Conservation (phyloP, 208 protist genomes). For the Crithidia mellificae region DNA sequence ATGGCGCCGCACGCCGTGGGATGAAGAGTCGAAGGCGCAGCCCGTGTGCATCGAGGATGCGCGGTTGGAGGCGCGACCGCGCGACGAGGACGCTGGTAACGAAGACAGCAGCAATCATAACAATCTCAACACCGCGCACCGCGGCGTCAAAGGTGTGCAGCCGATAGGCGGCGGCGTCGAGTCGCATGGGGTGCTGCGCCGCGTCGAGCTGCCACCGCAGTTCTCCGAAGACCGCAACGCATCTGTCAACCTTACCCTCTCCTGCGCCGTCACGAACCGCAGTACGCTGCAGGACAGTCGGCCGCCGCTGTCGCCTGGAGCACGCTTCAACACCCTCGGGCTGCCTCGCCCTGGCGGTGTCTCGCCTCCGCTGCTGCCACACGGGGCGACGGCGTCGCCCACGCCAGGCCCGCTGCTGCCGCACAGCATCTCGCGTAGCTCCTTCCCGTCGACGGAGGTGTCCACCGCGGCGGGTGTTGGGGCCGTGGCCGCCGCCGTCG, state of each 20-base stretch:
- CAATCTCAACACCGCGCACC: no score
- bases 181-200: background rate
- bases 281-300: constrained; percentile 1
- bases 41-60: constrained; percentile 64
- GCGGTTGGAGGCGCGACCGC: constrained; percentile 19
- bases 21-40: constrained; percentile 37
- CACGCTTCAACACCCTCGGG: background rate
- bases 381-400: background rate
- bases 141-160: background rate
- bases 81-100: constrained; percentile 8
- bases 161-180: background rate
- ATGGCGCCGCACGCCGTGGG: constrained; percentile 64
- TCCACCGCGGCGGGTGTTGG: no score
- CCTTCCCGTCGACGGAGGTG: constrained; percentile 1
- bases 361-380: constrained; percentile 2
- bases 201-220: background rate
- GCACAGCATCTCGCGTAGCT: background rate
- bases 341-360: background rate
- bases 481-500: no score
- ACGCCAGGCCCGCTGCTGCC: background rate
- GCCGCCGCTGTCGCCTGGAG: background rate
- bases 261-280: constrained; percentile 9
- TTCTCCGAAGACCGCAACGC: constrained; percentile 1
- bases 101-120: no score
- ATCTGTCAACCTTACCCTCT: constrained; percentile 8